phyloP scores from a whole-genome alignment of 495 filamentous ascomycete species.

The Thozetella sp. region DNA sequence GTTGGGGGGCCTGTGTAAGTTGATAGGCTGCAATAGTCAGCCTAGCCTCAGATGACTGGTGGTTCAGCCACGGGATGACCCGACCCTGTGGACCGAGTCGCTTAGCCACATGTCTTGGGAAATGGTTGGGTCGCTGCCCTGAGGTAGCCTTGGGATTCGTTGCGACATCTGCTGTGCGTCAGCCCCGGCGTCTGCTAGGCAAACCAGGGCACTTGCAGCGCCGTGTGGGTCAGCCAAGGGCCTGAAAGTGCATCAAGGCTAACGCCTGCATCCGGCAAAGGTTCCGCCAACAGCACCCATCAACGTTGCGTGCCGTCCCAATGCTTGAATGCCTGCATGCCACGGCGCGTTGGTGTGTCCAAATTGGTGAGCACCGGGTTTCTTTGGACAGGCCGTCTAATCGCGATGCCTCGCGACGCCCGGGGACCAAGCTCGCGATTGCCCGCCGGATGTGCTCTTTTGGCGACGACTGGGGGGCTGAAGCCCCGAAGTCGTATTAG shows the following conservation, averaged over 20 bases:
- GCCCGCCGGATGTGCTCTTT: too few species aligned
- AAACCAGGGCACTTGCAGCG: background rate
- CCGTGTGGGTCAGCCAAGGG: background rate
- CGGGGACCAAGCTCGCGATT: too few species aligned
- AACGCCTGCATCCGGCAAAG: too few species aligned
- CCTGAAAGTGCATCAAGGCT: too few species aligned
- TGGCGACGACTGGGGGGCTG: background rate
- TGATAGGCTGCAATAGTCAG: background rate
- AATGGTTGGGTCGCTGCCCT: background rate
- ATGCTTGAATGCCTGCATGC: background rate
- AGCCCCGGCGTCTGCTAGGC: conserved; percentile 1
- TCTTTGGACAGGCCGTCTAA: too few species aligned
- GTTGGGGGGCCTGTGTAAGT: background rate
- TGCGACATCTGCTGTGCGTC: background rate
- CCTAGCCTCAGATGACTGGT: background rate
- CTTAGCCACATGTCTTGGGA: background rate
- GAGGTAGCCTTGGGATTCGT: background rate
- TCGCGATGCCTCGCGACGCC: too few species aligned
- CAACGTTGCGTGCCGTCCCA: background rate
- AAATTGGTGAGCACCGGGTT: background rate
- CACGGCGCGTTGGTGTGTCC: too few species aligned
- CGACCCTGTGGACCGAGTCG: background rate
- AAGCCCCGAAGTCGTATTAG: background rate
- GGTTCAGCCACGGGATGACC: background rate
- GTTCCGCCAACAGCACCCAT: background rate